A percentile compares a stretch with the other conserved stretches of the same genome.
These are phyloP conservation scores for Thalassiosira delicatula DNA, from an alignment of 352 stramenopile genomes.

Conservation along the genomic window DNA sequence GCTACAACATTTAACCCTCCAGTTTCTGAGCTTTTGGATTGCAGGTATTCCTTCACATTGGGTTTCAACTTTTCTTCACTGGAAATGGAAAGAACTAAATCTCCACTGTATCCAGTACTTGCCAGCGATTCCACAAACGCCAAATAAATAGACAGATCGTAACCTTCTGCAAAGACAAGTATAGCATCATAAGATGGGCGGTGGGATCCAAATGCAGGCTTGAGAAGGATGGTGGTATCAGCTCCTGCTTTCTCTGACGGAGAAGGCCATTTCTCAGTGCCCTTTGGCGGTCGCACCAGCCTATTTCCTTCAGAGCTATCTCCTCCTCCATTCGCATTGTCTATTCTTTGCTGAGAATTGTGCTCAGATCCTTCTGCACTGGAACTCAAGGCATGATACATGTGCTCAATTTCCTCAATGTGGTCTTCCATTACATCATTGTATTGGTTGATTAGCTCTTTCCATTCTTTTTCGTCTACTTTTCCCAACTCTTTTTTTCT, in stretches of 20 bases:
- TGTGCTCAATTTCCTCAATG: slow-evolving; percentile 7
- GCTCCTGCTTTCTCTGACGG: slow-evolving; percentile 40
- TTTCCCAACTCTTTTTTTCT: slow-evolving; percentile 42
- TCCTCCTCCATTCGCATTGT: neutral
- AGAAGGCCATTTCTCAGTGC: slow-evolving; percentile 24
- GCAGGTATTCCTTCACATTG: slow-evolving; percentile 50
- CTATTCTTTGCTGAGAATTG: neutral
- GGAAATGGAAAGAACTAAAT: slow-evolving; percentile 70
- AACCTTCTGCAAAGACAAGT: slow-evolving; percentile 73
- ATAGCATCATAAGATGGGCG: slow-evolving; percentile 69
- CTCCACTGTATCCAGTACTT: slow-evolving; percentile 68
- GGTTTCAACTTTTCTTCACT: slow-evolving; percentile 52
- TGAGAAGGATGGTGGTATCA: slow-evolving; percentile 41
- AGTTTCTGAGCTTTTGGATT: slow-evolving; percentile 20
- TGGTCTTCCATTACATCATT: slow-evolving; percentile 43
- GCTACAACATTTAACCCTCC: slow-evolving; percentile 48
- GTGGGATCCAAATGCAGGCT: slow-evolving; percentile 64
- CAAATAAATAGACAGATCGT: slow-evolving; percentile 64
- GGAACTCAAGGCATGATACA: slow-evolving; percentile 18
- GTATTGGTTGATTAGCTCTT: slow-evolving; percentile 38
- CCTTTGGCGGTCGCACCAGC: neutral
- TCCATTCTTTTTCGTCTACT: slow-evolving; percentile 48
- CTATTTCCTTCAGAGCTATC: slow-evolving; percentile 4
- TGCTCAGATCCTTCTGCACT: slow-evolving; percentile 3
- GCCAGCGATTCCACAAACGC: slow-evolving; percentile 68